Percentiles rank a stretch among this genome's conserved stretches.
Evolutionary conservation across 1,284 basidiomycete genomes (phyloP).

Genomic region (Trichosporon sp.): DNA sequence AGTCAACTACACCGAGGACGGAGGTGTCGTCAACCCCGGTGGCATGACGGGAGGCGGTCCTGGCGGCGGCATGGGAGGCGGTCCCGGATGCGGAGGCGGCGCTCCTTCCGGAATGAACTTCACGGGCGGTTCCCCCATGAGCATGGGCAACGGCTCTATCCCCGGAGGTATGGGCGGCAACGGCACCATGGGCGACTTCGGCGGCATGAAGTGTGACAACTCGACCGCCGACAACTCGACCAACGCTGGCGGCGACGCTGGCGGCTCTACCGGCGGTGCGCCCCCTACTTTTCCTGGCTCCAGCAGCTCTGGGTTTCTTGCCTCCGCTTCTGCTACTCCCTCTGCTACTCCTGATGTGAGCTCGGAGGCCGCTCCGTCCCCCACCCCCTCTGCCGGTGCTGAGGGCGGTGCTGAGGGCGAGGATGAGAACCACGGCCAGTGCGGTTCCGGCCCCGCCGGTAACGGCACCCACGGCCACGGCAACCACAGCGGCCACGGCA

Average conservation of each 20-base stretch:
- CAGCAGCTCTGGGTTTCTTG: too few relatives aligned
- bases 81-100: neutral
- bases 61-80: neutral
- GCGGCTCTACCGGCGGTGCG: neutral
- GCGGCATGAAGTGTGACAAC: neutral
- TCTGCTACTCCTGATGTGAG: neutral
- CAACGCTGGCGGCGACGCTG: neutral
- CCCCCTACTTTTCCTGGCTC: neutral
- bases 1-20: constrained; percentile 21
- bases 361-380: neutral
- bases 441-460: neutral
- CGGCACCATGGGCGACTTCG: neutral
- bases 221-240: neutral
- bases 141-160: neutral
- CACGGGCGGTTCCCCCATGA: too few relatives aligned
- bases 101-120: neutral
- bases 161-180: neutral
- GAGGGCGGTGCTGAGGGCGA: neutral
- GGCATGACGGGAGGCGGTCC: neutral
- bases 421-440: neutral
- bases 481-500: neutral
- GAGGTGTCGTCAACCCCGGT: constrained; percentile 30
- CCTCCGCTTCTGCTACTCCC: neutral
- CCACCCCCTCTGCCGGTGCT: neutral
- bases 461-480: neutral